Percentiles rank a stretch among this genome's conserved stretches.
Evolutionary conservation across 2,329 filamentous ascomycete genomes (phyloP).

Genomic region (Fusarium ambrosium): DNA sequence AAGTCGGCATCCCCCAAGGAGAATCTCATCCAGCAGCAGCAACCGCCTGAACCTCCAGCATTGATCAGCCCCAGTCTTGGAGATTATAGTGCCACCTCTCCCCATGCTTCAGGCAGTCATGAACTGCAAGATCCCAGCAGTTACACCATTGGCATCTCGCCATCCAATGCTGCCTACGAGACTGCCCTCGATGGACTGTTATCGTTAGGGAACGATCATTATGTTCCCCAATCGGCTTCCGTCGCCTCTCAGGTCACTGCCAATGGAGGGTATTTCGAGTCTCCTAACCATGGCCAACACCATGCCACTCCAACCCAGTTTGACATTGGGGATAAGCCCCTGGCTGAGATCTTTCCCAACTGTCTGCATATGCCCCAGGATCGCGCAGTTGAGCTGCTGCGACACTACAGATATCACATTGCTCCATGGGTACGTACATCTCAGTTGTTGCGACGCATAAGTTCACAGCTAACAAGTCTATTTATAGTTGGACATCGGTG

Average conservation of each 20-base stretch:
- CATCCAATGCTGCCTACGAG: conserved; percentile 48
- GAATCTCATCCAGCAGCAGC: conserved; percentile 4
- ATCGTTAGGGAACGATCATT: conserved; percentile 50
- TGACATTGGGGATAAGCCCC: conserved; percentile 14
- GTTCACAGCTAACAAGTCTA: conserved; percentile 11
- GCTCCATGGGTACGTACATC: conserved; percentile 58
- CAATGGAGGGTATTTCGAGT: conserved; percentile 24
- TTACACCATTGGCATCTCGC: conserved; percentile 38
- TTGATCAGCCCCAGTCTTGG: conserved; percentile 20
- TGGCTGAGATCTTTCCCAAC: conserved; percentile 36
- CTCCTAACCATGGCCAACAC: conserved; percentile 17
- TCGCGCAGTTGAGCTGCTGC: conserved; percentile 50
- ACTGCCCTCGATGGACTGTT: conserved; percentile 52
- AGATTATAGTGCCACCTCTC: conserved; percentile 21
- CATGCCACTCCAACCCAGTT: conserved; percentile 12
- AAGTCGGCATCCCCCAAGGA: conserved; percentile 6
- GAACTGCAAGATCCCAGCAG: conserved; percentile 15
- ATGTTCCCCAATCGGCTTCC: conserved; percentile 22
- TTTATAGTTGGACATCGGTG: conserved; percentile 58
- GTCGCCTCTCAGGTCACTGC: conserved; percentile 14
- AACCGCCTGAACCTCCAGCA: conserved; percentile 9
- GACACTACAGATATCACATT: conserved; percentile 60
- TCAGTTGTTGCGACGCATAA: neutral
- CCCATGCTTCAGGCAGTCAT: conserved; percentile 5
- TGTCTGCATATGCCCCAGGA: conserved; percentile 46